phyloP scores from a whole-genome alignment of 768 basidiomycete species.

The Lenzites betulinus region DNA sequence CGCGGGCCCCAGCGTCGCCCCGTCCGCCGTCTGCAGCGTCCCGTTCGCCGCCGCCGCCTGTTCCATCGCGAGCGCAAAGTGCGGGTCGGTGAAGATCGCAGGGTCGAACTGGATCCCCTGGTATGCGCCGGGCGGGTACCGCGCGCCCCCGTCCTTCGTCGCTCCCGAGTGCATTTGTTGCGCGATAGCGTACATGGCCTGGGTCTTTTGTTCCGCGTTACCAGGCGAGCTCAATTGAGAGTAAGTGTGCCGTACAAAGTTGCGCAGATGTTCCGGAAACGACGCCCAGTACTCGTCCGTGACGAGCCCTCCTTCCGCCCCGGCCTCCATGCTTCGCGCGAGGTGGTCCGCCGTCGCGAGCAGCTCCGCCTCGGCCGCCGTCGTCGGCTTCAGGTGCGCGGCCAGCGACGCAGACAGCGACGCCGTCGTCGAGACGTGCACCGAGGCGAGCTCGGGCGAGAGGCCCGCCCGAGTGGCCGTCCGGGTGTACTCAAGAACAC shows the following conservation, averaged over 20 bases:
- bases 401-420: constrained; percentile 42
- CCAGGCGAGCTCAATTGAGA: constrained; percentile 37
- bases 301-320: constrained; percentile 37
- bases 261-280: constrained; percentile 66
- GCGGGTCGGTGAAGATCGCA: constrained; percentile 55
- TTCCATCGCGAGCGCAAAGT: constrained; percentile 52
- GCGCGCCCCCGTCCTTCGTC: constrained; percentile 27
- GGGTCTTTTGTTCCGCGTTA: constrained; percentile 45
- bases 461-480: constrained; percentile 35
- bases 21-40: constrained; percentile 14
- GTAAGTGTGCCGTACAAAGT: constrained; percentile 55
- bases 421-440: constrained; percentile 49
- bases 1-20: constrained; percentile 14
- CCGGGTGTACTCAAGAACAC: constrained; percentile 16
- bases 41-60: constrained; percentile 44
- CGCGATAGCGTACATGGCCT: constrained; percentile 68
- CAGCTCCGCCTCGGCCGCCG: constrained; percentile 57
- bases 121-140: constrained; percentile 45
- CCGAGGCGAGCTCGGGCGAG: constrained; percentile 51
- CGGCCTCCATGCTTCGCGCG: constrained; percentile 54
- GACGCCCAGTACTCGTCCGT: constrained; percentile 73
- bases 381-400: constrained; percentile 34
- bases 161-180: constrained; percentile 59
- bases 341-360: constrained; percentile 63
- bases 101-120: constrained; percentile 51